These are phyloP conservation scores for Claviceps sp. DNA, from an alignment of 2,329 filamentous ascomycete species.

Conservation along the genomic window DNA sequence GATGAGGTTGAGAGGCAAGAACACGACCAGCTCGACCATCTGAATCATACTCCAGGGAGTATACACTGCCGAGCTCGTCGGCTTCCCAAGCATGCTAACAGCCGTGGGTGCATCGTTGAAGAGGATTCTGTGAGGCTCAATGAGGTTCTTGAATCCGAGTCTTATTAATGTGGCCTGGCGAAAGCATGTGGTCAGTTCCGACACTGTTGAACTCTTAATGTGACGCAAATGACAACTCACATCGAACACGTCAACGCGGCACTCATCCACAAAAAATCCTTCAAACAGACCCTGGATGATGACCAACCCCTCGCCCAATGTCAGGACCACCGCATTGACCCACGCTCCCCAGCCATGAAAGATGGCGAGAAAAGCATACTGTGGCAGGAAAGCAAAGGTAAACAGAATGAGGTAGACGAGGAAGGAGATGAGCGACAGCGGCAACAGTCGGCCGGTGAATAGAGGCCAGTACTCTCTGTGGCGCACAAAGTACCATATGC, in stretches of 20 bases:
- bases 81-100: constrained; percentile 70
- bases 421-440: constrained; percentile 66
- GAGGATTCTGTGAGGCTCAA: constrained; percentile 51
- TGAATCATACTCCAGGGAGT: constrained; percentile 85
- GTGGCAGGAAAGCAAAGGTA: constrained; percentile 74
- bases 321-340: constrained; percentile 75
- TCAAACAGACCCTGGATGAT: constrained; percentile 60
- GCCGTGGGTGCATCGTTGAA: constrained; percentile 56
- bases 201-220: not conserved
- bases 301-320: constrained; percentile 69
- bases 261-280: constrained; percentile 70
- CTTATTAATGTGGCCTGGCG: constrained; percentile 57
- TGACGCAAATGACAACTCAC: constrained; percentile 28
- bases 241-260: constrained; percentile 72
- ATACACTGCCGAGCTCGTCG: constrained; percentile 63
- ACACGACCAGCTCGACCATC: constrained; percentile 69
- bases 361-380: constrained; percentile 76
- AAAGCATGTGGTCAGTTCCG: not conserved
- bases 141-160: constrained; percentile 53
- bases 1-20: constrained; percentile 75
- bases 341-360: constrained; percentile 85
- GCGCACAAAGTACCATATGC: constrained; percentile 67
- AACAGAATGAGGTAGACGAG: constrained; percentile 81
- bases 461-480: constrained; percentile 75
- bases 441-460: constrained; percentile 63